phyloP scores from a whole-genome alignment of 345 rosid species.

The Raphanus sativus region DNA sequence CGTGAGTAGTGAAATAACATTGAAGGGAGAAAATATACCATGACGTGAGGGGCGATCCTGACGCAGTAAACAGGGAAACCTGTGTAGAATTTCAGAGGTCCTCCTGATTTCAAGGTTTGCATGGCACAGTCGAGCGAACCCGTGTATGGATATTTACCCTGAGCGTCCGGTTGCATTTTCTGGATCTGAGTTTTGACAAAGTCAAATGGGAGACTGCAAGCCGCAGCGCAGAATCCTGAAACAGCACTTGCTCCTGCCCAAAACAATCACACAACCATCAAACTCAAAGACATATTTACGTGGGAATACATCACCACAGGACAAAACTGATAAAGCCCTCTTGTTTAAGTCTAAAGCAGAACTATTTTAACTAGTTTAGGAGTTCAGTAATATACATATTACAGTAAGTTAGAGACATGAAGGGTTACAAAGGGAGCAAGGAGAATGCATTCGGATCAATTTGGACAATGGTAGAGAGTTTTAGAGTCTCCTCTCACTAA shows the following conservation, averaged over 20 bases:
- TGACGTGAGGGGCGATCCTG: slow-evolving; percentile 96
- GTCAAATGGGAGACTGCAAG: slow-evolving; percentile 97
- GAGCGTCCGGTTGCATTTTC: slow-evolving; percentile 98
- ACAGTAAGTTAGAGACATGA: not conserved
- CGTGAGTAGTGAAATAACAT: not conserved
- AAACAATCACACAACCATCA: slow-evolving; percentile 5
- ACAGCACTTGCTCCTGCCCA: slow-evolving; percentile 84
- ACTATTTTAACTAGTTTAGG: not conserved
- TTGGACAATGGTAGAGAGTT: not conserved
- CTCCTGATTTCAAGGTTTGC: slow-evolving; percentile 84
- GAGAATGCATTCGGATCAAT: not conserved
- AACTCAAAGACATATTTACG: not conserved
- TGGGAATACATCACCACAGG: not conserved
- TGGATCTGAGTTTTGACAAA: slow-evolving; percentile 95
- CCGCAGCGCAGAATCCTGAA: slow-evolving; percentile 89
- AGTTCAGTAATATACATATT: not conserved
- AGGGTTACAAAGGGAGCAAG: not conserved
- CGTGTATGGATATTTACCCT: slow-evolving; percentile 85
- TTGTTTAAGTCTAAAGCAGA: not conserved
- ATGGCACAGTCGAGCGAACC: slow-evolving; percentile 86
- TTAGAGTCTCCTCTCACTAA: not conserved
- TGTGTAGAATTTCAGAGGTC: slow-evolving; percentile 87
- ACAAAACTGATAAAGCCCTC: not conserved
- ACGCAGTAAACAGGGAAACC: slow-evolving; percentile 97
- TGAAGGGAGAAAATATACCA: slow-evolving; percentile 50